Evolutionary conservation across 345 rosid genomes (phyloP).

Genomic region (Cardamine chenopodiifolia): DNA sequence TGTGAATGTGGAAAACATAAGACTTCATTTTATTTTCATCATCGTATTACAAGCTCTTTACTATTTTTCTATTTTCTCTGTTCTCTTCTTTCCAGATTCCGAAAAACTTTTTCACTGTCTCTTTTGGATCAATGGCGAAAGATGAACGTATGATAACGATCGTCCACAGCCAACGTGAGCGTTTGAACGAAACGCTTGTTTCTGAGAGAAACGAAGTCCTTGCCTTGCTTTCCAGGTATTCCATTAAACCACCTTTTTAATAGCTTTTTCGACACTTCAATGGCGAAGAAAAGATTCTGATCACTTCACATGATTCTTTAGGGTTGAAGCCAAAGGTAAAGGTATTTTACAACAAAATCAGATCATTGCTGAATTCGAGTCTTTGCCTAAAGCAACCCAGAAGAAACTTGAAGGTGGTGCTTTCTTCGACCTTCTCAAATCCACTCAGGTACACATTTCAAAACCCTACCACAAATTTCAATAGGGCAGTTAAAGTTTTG

Average conservation of each 20-base stretch:
- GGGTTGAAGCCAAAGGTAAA: constrained; percentile 75
- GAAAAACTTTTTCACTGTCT: constrained; percentile 10
- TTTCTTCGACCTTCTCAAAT: constrained; percentile 68
- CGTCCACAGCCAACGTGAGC: constrained; percentile 76
- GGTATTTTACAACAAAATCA: constrained; percentile 85
- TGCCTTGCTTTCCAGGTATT: constrained; percentile 74
- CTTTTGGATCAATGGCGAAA: constrained; percentile 54
- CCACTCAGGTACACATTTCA: constrained; percentile 62
- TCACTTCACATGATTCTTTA: constrained; percentile 32
- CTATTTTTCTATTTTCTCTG: background rate
- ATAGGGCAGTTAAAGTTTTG: constrained; percentile 6
- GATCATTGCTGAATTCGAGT: constrained; percentile 75
- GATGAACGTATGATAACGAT: constrained; percentile 59
- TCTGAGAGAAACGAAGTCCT: constrained; percentile 68
- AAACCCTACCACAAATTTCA: background rate
- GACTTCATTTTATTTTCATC: background rate
- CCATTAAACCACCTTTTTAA: background rate
- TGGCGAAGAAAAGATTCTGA: background rate
- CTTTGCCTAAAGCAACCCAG: constrained; percentile 60
- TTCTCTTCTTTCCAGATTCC: constrained; percentile 30
- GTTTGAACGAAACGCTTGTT: constrained; percentile 69
- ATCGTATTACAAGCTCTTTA: background rate
- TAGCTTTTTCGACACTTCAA: background rate
- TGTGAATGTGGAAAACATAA: constrained; percentile 28
- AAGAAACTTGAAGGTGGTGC: constrained; percentile 63